These are phyloP conservation scores for Wallacemonas sp. DNA, from an alignment of 208 protist species.

Conservation along the genomic window DNA sequence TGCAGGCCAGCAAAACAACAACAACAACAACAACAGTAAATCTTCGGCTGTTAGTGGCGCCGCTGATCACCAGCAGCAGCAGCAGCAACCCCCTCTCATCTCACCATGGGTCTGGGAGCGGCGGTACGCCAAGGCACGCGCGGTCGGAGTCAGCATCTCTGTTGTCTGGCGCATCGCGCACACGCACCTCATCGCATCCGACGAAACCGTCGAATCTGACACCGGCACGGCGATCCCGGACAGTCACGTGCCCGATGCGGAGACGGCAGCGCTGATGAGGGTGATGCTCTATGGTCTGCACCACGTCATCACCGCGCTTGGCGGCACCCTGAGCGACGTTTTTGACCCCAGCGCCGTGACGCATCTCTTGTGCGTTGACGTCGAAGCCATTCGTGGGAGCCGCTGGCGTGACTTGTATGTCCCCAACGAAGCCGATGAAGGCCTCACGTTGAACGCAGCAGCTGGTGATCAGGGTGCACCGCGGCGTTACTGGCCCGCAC, in stretches of 20 bases:
- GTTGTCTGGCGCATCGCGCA: conserved; percentile 40
- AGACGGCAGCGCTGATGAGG: conserved; percentile 19
- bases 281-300: conserved; percentile 52
- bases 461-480: too few relatives aligned
- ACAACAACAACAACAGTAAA: conserved; percentile 17
- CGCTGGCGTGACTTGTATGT: conserved; percentile 26
- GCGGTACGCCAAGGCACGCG: conserved; percentile 52
- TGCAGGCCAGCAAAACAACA: conserved; percentile 1
- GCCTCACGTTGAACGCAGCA: too few relatives aligned
- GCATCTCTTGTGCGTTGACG: conserved; percentile 73
- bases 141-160: conserved; percentile 45
- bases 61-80: not conserved
- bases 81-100: conserved; percentile 18
- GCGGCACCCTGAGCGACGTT: conserved; percentile 44
- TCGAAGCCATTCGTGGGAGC: conserved; percentile 37
- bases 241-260: not conserved
- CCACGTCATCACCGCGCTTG: conserved; percentile 50
- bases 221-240: not conserved
- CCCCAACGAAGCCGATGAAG: not conserved
- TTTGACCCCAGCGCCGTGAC: conserved; percentile 54
- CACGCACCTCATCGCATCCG: not conserved
- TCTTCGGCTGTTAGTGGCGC: not conserved
- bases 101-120: conserved; percentile 49
- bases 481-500: conserved; percentile 24
- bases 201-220: not conserved